These are phyloP conservation scores for Carex myosuroides DNA, from an alignment of 176 grass and related monocot species.

Conservation along the genomic window DNA sequence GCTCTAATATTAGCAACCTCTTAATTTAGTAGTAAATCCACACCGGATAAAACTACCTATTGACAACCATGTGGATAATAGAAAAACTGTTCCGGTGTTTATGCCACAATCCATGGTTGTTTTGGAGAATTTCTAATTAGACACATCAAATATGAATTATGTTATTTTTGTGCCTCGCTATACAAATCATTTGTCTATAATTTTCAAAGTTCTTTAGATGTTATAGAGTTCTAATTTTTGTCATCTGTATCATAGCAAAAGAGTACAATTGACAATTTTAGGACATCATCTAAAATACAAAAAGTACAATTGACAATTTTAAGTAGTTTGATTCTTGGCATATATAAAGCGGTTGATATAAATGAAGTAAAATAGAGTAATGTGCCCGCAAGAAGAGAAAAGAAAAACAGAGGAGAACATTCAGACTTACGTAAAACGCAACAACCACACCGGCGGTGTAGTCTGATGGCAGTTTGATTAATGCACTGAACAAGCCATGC, in stretches of 20 bases:
- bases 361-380: background rate
- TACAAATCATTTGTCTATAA: background rate
- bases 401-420: background rate
- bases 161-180: background rate
- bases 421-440: conserved; percentile 67
- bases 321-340: background rate
- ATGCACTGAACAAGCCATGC: conserved; percentile 81
- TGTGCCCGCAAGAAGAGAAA: background rate
- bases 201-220: too few species aligned
- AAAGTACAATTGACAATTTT: background rate
- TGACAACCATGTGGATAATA: background rate
- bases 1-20: background rate
- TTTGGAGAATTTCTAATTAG: background rate
- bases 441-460: conserved; percentile 89
- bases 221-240: background rate
- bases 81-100: background rate
- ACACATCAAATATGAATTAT: background rate
- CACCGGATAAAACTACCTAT: too few species aligned
- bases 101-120: background rate
- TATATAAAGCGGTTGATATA: background rate
- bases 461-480: conserved; percentile 85
- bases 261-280: background rate
- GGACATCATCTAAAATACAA: background rate
- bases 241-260: background rate
- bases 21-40: background rate